Base-by-base conservation (phyloP, 2,329 filamentous ascomycete species). In the Fusarium sp. region DNA sequence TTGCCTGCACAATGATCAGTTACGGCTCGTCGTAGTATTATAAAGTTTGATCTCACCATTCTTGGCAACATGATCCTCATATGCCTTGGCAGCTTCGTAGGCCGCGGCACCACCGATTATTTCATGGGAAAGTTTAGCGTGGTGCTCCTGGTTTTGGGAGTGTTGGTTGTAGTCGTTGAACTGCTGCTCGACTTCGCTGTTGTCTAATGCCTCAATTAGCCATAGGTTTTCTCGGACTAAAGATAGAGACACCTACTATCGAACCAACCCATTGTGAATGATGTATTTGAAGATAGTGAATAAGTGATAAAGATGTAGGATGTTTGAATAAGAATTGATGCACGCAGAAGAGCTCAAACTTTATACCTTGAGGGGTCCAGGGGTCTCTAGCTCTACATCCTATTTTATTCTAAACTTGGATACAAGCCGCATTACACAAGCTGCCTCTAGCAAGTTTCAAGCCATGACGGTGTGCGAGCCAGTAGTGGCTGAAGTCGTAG, bases 51-150 rank as follows among this genome's bases (percentile, higher is more conserved):
- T 2, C 53, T 54, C 3, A 79, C 79, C 79, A 6, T 81, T 78
- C 9, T 23, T 40, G 13, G 74, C 75, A 8, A 74, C 72, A 8
- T 81, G 79, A 7, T 81, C 60, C 53, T 81, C 79, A 21, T 81
- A 81, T 0, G 76, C 76, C 70, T 80, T 81, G 47, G 79, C 79
- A 1, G 79, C 79, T 35, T 80, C 79, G 21, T 35, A 81, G 2
- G 79, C 79, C 10, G 79, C 79, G 0, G 79, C 79, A 16, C 79
- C 79, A 3, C 79, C 79, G 5, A 81, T 64, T 5, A 81, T 71
- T 19, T 81, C 79, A 49, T 81, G 79, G 12, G 77, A 73, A 63
- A 80, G 78, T 18, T 79, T 67, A 11, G 80, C 79, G 65, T 82
- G 81, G 13, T 53, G 50, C 32, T 53, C 49, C 0, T 65, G 61